phyloP scores from a whole-genome alignment of 257 asterid genomes.

The Apocynum venetum region DNA sequence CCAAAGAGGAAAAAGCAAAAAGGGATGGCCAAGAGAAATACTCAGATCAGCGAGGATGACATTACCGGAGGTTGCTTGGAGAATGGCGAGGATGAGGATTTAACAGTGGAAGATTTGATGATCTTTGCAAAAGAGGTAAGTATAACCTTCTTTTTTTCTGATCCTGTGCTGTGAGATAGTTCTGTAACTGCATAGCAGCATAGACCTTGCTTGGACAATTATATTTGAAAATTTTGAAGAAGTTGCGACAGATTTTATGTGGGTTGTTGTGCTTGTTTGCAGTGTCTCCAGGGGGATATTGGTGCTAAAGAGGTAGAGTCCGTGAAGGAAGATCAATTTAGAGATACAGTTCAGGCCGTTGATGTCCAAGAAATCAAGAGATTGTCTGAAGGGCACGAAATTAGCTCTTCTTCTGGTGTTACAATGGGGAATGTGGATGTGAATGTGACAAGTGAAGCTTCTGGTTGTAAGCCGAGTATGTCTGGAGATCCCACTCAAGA shows the following conservation, averaged over 20 bases:
- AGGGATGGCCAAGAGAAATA: background rate
- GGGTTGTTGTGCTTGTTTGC: background rate
- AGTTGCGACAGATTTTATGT: background rate
- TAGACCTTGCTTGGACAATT: no score
- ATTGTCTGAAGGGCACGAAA: constrained; percentile 2
- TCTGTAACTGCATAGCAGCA: no score
- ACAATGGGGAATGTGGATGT: constrained; percentile 7
- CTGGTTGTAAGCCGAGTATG: constrained; percentile 15
- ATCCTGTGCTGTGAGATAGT: background rate
- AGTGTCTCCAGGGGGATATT: constrained; percentile 20
- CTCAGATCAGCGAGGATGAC: constrained; percentile 13
- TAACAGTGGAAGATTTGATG: constrained; percentile 40
- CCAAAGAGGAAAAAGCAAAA: constrained; percentile 3
- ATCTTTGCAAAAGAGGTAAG: constrained; percentile 41
- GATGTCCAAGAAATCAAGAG: constrained; percentile 7
- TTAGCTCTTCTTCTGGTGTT: constrained; percentile 1
- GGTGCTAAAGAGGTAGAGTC: background rate
- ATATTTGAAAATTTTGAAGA: background rate
- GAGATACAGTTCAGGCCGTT: background rate
- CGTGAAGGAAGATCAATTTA: background rate
- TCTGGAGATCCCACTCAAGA: constrained; percentile 30
- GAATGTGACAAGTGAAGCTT: constrained; percentile 15
- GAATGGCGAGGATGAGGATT: constrained; percentile 26
- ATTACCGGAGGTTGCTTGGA: constrained; percentile 10
- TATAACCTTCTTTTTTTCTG: no score